phyloP scores from a whole-genome alignment of 306 rosid genomes.

The Begonia peltatifolia region DNA sequence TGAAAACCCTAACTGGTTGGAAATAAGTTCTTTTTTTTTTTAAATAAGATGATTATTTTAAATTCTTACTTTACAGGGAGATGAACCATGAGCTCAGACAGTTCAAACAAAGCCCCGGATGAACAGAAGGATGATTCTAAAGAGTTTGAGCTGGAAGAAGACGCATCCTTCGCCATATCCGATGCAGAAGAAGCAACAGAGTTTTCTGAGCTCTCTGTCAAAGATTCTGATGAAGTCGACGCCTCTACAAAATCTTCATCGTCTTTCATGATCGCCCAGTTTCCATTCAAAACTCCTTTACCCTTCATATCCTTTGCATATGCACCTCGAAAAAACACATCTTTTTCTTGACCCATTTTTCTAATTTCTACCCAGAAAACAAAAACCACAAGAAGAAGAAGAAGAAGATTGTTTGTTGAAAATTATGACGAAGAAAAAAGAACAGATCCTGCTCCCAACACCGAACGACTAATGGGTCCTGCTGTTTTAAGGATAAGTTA shows the following conservation, averaged over 20 bases:
- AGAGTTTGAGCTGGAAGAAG: conserved; percentile 13
- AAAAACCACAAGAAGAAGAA: background rate
- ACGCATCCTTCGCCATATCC: conserved; percentile 28
- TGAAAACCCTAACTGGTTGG: background rate
- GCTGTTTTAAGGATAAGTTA: background rate
- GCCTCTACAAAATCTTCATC: conserved; percentile 16
- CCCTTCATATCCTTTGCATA: background rate
- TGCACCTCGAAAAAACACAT: conserved; percentile 2
- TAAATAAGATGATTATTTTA: background rate
- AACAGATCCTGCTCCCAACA: no score
- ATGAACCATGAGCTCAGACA: conserved; percentile 31
- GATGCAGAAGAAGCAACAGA: conserved; percentile 27
- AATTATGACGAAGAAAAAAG: background rate
- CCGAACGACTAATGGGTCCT: no score
- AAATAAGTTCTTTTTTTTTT: background rate
- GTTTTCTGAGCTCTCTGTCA: conserved; percentile 26
- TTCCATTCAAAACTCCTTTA: conserved; percentile 8
- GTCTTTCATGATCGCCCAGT: conserved; percentile 22
- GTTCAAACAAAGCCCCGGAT: conserved; percentile 26
- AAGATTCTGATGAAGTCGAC: conserved; percentile 30
- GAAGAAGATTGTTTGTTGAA: conserved; percentile 3
- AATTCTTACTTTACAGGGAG: conserved; percentile 33
- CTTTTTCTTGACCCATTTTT: conserved; percentile 12
- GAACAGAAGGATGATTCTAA: conserved; percentile 8
- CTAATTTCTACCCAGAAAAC: background rate